Base-by-base conservation (phyloP, 176 grass and related monocot genomes). In the Carex kokanica region DNA sequence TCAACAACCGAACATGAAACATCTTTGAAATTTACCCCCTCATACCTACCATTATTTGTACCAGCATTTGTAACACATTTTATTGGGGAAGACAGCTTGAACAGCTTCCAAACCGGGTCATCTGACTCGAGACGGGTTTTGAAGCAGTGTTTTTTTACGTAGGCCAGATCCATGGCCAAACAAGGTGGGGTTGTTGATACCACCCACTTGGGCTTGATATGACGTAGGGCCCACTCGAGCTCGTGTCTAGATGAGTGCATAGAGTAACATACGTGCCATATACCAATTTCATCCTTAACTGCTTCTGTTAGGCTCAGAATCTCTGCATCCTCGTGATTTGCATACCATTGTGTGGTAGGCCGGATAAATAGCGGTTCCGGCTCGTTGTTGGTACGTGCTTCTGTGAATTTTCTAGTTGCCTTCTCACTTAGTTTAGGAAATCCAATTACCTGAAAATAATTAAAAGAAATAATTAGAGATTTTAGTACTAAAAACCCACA, bases 61-160 rank as follows among this genome's bases (percentile, higher is more conserved):
- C 61, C 20, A 24, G 41, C 56, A 36, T 56, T 2, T 7, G 64
- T n/a, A 13, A 38, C 18, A 23, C 38, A 14, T 34, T 73, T 12
- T 15, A 81, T 81, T 14, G 67, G 80, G 3, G 56, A 47, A 25
- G 55, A 3, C 34, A 93, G 27, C 32, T 89, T 62, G 38, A 97
- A 87, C 70, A 93, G 51, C 60, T 88, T 97, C 89, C 86, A 91
- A 38, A 97, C 8, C n/a, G 91, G 86, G 60, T 90, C 91, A 5
- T 90, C 84, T 8, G 81, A 55, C 21, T 36, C 17, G 20, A 97
- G 64, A 85, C 61, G 81, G 51, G 91, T 90, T 38, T 86, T 51
- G 55, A 79, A 90, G 66, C 94, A 97, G 73, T 97, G 71, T 69
- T 93, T 89, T 82, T 85, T 93, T 64, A 97, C 91, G 56, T 91